Evolutionary conservation across 2,329 filamentous ascomycete genomes (phyloP).

Genomic region (Orbilia oligospora): DNA sequence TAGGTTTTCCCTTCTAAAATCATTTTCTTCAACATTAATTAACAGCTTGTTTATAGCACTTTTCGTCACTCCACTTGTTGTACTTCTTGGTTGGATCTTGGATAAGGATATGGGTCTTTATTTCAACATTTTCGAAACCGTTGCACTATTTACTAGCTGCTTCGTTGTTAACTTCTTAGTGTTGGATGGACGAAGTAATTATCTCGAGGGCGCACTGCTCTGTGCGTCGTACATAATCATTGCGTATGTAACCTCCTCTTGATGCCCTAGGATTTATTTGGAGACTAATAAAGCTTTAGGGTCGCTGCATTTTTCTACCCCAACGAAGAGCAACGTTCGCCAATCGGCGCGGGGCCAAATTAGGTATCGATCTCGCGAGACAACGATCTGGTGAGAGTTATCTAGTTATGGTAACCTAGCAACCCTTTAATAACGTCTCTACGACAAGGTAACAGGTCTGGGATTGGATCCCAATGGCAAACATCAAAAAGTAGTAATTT

Average conservation of each 20-base stretch:
- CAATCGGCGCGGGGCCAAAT: constrained; percentile 58
- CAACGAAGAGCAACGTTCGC: constrained; percentile 54
- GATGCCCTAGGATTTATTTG: not conserved
- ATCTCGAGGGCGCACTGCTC: constrained; percentile 80
- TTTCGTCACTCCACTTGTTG: constrained; percentile 78
- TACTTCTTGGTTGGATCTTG: constrained; percentile 80
- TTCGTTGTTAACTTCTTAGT: constrained; percentile 92
- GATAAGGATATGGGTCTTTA: constrained; percentile 81
- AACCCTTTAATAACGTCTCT: not conserved
- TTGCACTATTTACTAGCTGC: constrained; percentile 85
- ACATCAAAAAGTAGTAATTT: not conserved
- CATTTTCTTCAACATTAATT: not conserved
- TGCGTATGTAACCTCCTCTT: constrained; percentile 49
- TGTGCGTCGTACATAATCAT: constrained; percentile 66
- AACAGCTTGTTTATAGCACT: constrained; percentile 68
- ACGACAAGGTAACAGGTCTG: not conserved
- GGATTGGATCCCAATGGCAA: not conserved
- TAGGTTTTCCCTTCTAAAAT: constrained; percentile 18
- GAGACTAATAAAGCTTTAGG: constrained; percentile 26
- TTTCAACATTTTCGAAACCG: constrained; percentile 90
- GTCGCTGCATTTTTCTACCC: constrained; percentile 60
- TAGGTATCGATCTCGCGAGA: constrained; percentile 37
- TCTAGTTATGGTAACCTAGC: not conserved
- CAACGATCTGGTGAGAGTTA: constrained; percentile 17
- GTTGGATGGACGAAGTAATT: constrained; percentile 86